Conservation (phyloP, 2,329 filamentous ascomycete genomes). For the Fusarium marasasianum region DNA sequence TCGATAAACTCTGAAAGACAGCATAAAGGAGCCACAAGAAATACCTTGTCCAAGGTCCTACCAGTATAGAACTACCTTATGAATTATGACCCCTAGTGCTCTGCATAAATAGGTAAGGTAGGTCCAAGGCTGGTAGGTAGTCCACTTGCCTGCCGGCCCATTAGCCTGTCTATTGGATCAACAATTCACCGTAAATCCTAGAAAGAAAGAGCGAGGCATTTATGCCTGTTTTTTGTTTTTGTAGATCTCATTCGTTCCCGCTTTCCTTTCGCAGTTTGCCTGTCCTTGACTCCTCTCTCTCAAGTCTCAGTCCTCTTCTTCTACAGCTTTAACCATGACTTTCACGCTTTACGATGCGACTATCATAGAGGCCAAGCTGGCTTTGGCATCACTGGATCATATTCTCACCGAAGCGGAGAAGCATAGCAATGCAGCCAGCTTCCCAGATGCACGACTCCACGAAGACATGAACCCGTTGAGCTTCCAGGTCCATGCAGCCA, state of each 20-base stretch:
- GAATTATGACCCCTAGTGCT: neutral
- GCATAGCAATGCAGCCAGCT: constrained; percentile 40
- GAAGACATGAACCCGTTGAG: constrained; percentile 52
- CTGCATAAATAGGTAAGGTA: neutral
- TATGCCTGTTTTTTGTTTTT: neutral
- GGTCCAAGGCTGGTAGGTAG: neutral
- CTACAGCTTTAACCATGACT: constrained; percentile 15
- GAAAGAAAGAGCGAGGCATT: neutral
- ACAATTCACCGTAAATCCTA: neutral
- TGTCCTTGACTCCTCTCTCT: neutral
- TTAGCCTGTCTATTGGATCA: neutral
- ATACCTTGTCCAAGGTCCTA: neutral
- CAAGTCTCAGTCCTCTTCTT: neutral
- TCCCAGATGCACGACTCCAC: constrained; percentile 44
- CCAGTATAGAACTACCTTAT: neutral
- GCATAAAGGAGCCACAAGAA: neutral
- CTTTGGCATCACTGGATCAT: constrained; percentile 39
- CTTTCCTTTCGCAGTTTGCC: neutral
- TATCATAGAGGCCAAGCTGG: constrained; percentile 41
- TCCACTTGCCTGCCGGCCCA: neutral
- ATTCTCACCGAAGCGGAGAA: constrained; percentile 47
- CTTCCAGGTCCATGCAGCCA: constrained; percentile 48
- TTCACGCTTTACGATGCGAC: constrained; percentile 48
- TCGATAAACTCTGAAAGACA: too few species aligned
- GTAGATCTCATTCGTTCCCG: neutral